Base-by-base conservation (phyloP, 73 alveolate species). In the Paramecium primaurelia region DNA sequence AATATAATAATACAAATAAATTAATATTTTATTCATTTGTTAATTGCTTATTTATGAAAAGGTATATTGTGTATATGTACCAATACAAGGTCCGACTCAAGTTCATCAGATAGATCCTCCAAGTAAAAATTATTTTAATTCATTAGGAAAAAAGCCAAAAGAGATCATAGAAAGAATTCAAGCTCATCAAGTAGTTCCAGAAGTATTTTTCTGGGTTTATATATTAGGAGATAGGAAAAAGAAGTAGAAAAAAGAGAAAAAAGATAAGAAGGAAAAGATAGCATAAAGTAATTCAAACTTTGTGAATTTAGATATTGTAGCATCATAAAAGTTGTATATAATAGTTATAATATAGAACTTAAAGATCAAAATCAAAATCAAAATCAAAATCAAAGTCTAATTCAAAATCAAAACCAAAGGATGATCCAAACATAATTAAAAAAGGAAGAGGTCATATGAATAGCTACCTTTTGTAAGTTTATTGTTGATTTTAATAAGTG, bases 71-170 rank as follows among this genome's bases (percentile, higher is more conserved):
- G 60, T 64, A 64, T 64, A 75, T 37, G 60, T 30, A 75, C 58
- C 60, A 75, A 38, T 36, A 38, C 60, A 38, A 80, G 91, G 91
- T 80, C 91, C 54, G 44, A 42, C n/a, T 45, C 77, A 34, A 80
- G 91, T 10, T 80, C 91, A 80, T 80, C 91, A 11, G 91, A 80
- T 28, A 49, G 75, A 80, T 80, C 91, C 47, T 80, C 91, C 71
- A 40, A 47, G 91, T 80, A 80, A 38, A 11, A 11, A 44, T n/a
- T 20, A 45, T 11, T 37, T 16, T 36, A 20, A 80, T 44, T 40
- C 12, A 8, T 44, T 26, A 45, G 73, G 75, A 45, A 80, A 47
- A 80, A 49, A 42, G 91, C 71, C 58, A 80, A 80, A 47, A 80
- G 58, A 49, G 75, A 80, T 11, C 71, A 47, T 14, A 80, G 73